These are phyloP conservation scores for Aspergillus sp. DNA, from an alignment of 2,329 filamentous ascomycete species.

Conservation along the genomic window DNA sequence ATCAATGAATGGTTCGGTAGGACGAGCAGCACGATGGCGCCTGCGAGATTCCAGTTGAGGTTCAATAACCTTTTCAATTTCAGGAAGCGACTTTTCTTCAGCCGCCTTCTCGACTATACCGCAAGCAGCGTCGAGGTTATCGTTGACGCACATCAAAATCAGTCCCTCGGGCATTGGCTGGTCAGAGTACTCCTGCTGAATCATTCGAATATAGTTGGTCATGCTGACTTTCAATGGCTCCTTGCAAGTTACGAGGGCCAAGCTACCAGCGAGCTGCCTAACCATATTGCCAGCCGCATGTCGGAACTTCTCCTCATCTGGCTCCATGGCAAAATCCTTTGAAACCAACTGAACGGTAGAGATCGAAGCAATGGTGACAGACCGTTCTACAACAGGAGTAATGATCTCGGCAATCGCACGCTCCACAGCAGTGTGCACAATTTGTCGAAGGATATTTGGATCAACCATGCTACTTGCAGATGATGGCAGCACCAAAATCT, in stretches of 20 bases:
- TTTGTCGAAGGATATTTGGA: constrained; percentile 64
- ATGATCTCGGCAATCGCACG: constrained; percentile 95
- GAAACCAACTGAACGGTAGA: constrained; percentile 92
- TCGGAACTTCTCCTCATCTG: constrained; percentile 82
- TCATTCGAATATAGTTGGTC: constrained; percentile 92
- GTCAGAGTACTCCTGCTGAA: constrained; percentile 63
- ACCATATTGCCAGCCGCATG: constrained; percentile 91
- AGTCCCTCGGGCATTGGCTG: constrained; percentile 87
- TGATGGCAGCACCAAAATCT: constrained; percentile 75
- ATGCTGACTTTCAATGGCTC: constrained; percentile 95
- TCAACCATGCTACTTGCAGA: constrained; percentile 75
- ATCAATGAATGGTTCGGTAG: constrained; percentile 83
- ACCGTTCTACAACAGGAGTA: constrained; percentile 93
- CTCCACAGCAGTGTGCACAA: constrained; percentile 82
- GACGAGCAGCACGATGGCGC: constrained; percentile 70
- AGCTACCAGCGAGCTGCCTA: constrained; percentile 86
- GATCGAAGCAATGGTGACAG: constrained; percentile 95
- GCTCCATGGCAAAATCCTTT: constrained; percentile 94
- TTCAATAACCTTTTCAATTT: constrained; percentile 93
- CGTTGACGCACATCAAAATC: constrained; percentile 98
- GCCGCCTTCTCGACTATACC: constrained; percentile 93
- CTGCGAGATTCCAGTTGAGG: constrained; percentile 74
- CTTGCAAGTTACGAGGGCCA: constrained; percentile 97
- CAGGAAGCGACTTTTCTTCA: constrained; percentile 85
- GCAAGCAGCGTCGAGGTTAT: constrained; percentile 91